These are phyloP conservation scores for Staphylotrichum tortipilum DNA, from an alignment of 495 filamentous ascomycete species.

Conservation along the genomic window DNA sequence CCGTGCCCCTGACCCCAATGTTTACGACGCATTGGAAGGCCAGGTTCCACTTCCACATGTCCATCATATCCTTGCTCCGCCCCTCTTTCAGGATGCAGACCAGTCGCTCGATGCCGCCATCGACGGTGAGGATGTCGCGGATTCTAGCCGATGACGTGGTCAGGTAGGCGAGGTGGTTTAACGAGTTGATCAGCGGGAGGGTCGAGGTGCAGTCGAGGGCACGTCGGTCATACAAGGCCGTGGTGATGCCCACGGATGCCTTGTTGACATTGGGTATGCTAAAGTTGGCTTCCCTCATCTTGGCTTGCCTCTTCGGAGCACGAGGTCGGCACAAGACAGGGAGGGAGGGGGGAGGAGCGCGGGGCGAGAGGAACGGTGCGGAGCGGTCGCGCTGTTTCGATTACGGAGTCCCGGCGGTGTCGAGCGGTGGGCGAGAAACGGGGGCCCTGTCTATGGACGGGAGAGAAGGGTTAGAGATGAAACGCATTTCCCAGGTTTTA, in stretches of 20 bases:
- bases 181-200: slow-evolving; percentile 91
- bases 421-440: too few species aligned
- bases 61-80: slow-evolving; percentile 94
- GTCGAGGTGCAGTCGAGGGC: slow-evolving; percentile 98
- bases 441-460: not conserved
- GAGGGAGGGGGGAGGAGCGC: slow-evolving; percentile 12
- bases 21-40: slow-evolving; percentile 98
- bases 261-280: slow-evolving; percentile 99
- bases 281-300: slow-evolving; percentile 99
- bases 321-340: slow-evolving; percentile 28
- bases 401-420: not conserved
- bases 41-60: slow-evolving; percentile 99
- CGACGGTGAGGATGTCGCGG: slow-evolving; percentile 92
- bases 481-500: slow-evolving; percentile 4
- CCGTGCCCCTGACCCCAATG: slow-evolving; percentile 92
- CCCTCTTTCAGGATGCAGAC: slow-evolving; percentile 97
- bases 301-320: slow-evolving; percentile 29
- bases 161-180: slow-evolving; percentile 96
- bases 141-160: slow-evolving; percentile 98
- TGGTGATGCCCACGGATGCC: slow-evolving; percentile 97
- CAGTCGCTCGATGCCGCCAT: slow-evolving; percentile 92
- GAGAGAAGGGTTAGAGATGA: slow-evolving; percentile 9
- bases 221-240: slow-evolving; percentile 92
- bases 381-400: not conserved
- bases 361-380: not conserved